Evolutionary conservation across 148 eudicot species (phyloP).

Genomic region (Selenicereus undatus): DNA sequence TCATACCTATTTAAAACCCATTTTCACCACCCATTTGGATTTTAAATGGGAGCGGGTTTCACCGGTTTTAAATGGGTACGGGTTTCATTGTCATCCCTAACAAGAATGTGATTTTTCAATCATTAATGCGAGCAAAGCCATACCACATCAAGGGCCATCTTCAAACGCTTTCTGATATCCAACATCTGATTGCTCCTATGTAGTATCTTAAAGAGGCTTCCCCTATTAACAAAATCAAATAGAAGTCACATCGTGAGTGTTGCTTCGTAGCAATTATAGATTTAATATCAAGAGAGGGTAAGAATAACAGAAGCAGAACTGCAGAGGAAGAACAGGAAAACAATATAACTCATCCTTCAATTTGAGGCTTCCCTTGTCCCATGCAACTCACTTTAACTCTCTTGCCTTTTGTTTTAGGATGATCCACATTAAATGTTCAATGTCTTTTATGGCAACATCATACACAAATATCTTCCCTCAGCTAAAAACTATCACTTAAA

Average conservation of each 20-base stretch:
- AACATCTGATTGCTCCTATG: constrained; percentile 64
- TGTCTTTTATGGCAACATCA: neutral
- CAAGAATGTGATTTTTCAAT: neutral
- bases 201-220: constrained; percentile 77
- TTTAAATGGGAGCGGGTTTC: no score
- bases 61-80: no score
- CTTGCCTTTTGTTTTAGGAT: no score
- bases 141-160: constrained; percentile 92
- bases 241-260: neutral
- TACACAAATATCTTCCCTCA: neutral
- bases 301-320: neutral
- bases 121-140: constrained; percentile 18
- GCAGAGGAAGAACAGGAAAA: neutral
- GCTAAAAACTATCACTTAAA: neutral
- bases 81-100: no score
- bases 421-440: neutral
- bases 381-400: no score
- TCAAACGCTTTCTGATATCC: constrained; percentile 59
- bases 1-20: no score
- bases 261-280: neutral
- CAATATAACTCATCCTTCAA: neutral
- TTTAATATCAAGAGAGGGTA: neutral
- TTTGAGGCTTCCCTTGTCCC: no score
- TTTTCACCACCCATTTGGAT: no score
- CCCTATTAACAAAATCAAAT: constrained; percentile 40